Percentiles rank a stretch among this genome's conserved stretches.
These are phyloP conservation scores for Amanita molliuscula DNA, from an alignment of 768 basidiomycete species.

Conservation along the genomic window DNA sequence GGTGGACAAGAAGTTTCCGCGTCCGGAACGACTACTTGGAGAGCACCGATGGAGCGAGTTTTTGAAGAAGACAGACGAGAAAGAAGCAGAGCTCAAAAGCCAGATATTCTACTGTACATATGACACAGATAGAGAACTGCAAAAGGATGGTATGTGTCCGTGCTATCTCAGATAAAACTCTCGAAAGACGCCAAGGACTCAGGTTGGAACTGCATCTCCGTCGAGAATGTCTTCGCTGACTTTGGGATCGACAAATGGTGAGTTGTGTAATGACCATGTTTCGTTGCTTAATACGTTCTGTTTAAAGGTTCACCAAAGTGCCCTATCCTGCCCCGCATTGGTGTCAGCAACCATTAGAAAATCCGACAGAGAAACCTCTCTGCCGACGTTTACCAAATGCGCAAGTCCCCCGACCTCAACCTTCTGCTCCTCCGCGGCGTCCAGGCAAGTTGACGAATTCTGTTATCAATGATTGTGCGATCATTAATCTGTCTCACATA, in stretches of 20 bases:
- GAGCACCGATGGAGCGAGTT: slow-evolving; percentile 45
- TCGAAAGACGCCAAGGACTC: background rate
- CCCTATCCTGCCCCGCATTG: background rate
- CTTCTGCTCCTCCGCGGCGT: background rate
- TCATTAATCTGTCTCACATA: background rate
- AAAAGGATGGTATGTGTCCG: slow-evolving; percentile 35
- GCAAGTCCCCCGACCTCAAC: background rate
- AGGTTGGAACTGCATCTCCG: slow-evolving; percentile 43
- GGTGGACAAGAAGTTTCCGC: no score
- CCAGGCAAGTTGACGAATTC: background rate
- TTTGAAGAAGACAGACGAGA: slow-evolving; percentile 24
- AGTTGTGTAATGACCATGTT: slow-evolving; percentile 1
- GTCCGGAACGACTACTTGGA: slow-evolving; percentile 30
- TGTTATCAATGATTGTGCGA: background rate
- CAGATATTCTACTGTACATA: slow-evolving; percentile 35
- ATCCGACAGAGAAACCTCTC: background rate
- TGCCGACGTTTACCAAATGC: background rate
- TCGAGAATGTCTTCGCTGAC: slow-evolving; percentile 26
- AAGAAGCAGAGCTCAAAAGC: slow-evolving; percentile 26
- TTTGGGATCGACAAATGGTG: slow-evolving; percentile 26
- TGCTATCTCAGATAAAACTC: background rate
- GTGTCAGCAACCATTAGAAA: background rate
- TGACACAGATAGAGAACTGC: slow-evolving; percentile 26
- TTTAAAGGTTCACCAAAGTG: background rate
- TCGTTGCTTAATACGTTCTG: background rate